These are phyloP conservation scores for Debaryomyces maramus DNA, from an alignment of 805 yeast genomes.

Conservation along the genomic window DNA sequence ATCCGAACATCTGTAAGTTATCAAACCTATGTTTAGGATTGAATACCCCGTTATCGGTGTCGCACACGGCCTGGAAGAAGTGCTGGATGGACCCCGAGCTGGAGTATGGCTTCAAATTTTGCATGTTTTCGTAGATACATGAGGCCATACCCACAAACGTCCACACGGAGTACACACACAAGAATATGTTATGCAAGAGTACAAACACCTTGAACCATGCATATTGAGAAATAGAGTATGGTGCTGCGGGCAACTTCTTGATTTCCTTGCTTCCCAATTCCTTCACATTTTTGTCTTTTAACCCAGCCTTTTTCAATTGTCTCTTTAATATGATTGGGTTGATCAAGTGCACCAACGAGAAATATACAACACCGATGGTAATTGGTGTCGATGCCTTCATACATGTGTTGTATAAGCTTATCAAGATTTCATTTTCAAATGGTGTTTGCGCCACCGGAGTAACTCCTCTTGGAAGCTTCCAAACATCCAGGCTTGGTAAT, in stretches of 20 bases:
- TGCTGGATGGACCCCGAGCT: slow-evolving; percentile 31
- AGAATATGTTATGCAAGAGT: slow-evolving; percentile 56
- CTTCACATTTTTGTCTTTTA: slow-evolving; percentile 15
- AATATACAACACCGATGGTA: slow-evolving; percentile 57
- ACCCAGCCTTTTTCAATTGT: slow-evolving; percentile 37
- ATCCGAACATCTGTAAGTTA: slow-evolving; percentile 58
- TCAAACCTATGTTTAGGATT: slow-evolving; percentile 16
- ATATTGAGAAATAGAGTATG: slow-evolving; percentile 48
- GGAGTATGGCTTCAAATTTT: slow-evolving; percentile 7
- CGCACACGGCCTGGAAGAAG: slow-evolving; percentile 65
- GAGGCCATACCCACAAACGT: slow-evolving; percentile 65
- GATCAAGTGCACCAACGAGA: slow-evolving; percentile 53
- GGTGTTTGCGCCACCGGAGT: slow-evolving; percentile 37
- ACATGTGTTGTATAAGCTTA: slow-evolving; percentile 37
- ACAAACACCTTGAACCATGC: slow-evolving; percentile 53
- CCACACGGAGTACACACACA: slow-evolving; percentile 70
- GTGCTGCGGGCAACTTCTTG: slow-evolving; percentile 52
- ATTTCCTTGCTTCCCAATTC: slow-evolving; percentile 18
- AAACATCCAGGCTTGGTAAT: slow-evolving; percentile 32
- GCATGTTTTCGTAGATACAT: slow-evolving; percentile 46
- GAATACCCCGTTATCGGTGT: slow-evolving; percentile 60
- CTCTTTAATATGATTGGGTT: slow-evolving; percentile 50
- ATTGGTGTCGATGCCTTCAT: slow-evolving; percentile 56
- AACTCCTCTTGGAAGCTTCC: slow-evolving; percentile 29
- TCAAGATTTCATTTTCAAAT: slow-evolving; percentile 29